These are phyloP conservation scores for Ciborinia camelliae DNA, from an alignment of 2,329 filamentous ascomycete species.

Conservation along the genomic window DNA sequence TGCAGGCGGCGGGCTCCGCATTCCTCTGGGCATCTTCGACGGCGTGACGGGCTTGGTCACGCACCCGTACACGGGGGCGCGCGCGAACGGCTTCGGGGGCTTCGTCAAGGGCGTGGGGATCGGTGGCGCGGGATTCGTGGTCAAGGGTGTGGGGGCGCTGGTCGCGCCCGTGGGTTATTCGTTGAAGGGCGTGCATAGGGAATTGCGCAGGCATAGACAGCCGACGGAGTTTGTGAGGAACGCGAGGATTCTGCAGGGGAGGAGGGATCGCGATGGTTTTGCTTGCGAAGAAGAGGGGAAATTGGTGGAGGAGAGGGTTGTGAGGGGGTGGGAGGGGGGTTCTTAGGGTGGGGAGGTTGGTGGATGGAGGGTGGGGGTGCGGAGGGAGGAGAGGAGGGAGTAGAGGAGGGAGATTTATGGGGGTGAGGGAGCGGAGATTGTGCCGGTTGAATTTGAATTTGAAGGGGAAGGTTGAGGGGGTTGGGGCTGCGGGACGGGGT, in stretches of 20 bases:
- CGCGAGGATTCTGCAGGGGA: conserved; percentile 57
- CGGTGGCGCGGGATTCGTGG: conserved; percentile 15
- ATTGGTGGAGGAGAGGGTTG: conserved; percentile 33
- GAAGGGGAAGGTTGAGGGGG: no score
- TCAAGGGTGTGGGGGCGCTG: conserved; percentile 55
- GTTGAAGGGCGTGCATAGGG: conserved; percentile 61
- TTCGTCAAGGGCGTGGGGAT: conserved; percentile 17
- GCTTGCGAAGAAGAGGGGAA: conserved; percentile 28
- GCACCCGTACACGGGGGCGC: conserved; percentile 58
- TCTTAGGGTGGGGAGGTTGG: no score
- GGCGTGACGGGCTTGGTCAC: conserved; percentile 60
- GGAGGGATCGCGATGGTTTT: no score
- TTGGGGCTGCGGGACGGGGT: no score
- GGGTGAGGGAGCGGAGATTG: no score
- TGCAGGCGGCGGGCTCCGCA: conserved; percentile 54
- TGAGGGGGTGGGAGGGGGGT: no score
- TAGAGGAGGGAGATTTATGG: no score
- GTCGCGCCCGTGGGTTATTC: conserved; percentile 60
- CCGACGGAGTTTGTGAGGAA: conserved; percentile 53
- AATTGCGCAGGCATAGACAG: conserved; percentile 51
- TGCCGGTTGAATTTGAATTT: no score
- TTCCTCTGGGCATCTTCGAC: conserved; percentile 62
- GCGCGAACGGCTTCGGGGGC: no score
- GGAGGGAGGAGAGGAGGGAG: no score
- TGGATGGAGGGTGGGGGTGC: no score